phyloP scores from a whole-genome alignment of 2,329 filamentous ascomycete species.

The Neopestalotiopsis clavispora region DNA sequence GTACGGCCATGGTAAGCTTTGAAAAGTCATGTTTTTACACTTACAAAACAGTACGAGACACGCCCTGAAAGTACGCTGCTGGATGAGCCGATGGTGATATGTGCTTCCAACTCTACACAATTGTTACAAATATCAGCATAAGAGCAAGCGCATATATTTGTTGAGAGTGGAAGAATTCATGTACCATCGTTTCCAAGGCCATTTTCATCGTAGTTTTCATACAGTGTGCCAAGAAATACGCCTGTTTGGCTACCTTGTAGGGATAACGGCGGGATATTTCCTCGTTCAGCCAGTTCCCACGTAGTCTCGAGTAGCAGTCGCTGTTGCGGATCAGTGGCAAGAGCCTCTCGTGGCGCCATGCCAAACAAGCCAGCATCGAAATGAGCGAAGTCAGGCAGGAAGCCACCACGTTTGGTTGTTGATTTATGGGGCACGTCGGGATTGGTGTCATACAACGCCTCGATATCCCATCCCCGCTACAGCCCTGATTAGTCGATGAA shows the following conservation, averaged over 20 bases:
- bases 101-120: constrained; percentile 4
- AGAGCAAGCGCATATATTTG: not conserved
- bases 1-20: not conserved
- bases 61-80: constrained; percentile 9
- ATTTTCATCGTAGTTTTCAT: constrained; percentile 7
- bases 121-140: not conserved
- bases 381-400: constrained; percentile 10
- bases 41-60: constrained; percentile 13
- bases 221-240: constrained; percentile 8
- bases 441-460: not conserved
- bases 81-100: constrained; percentile 3
- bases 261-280: not conserved
- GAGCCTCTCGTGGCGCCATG: constrained; percentile 12
- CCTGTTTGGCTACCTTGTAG: constrained; percentile 11
- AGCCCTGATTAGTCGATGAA: not conserved
- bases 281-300: constrained; percentile 14
- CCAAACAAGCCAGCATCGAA: constrained; percentile 7
- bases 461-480: constrained; percentile 9
- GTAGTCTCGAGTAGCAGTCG: constrained; percentile 13
- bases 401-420: constrained; percentile 10
- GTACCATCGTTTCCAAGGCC: constrained; percentile 10
- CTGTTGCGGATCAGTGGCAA: constrained; percentile 10
- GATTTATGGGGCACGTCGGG: not conserved
- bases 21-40: not conserved
- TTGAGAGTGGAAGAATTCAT: too few relatives aligned